These are phyloP conservation scores for Pyrenula massariospora DNA, from an alignment of 495 filamentous ascomycete species.

Conservation along the genomic window DNA sequence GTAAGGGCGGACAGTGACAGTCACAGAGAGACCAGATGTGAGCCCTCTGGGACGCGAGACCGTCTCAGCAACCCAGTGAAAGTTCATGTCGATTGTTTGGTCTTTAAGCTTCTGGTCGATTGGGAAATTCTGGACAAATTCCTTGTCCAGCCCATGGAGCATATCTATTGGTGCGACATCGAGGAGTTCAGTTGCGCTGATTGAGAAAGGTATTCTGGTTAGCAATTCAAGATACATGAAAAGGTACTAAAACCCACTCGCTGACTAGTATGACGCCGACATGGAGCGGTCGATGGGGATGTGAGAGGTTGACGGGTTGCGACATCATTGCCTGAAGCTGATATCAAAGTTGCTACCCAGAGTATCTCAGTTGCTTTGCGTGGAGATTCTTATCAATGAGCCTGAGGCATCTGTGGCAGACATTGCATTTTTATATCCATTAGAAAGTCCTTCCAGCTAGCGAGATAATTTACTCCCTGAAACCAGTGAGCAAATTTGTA, in stretches of 20 bases:
- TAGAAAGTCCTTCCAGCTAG: neutral
- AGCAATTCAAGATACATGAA: neutral
- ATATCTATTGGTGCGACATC: slow-evolving; percentile 11
- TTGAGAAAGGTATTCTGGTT: neutral
- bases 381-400: neutral
- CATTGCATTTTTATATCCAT: neutral
- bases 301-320: neutral
- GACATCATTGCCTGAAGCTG: neutral
- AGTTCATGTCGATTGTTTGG: slow-evolving; percentile 6
- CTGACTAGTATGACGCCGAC: neutral
- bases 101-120: slow-evolving; percentile 4
- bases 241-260: neutral
- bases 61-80: slow-evolving; percentile 10
- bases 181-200: slow-evolving; percentile 11
- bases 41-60: neutral
- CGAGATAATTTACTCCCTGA: neutral
- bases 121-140: slow-evolving; percentile 3
- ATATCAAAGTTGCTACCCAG: neutral
- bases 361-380: too few species aligned
- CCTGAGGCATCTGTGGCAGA: neutral
- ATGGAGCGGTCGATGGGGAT: neutral
- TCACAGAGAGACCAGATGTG: neutral
- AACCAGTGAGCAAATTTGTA: neutral
- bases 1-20: neutral
- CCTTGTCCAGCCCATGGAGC: slow-evolving; percentile 5